Conservation (phyloP, 768 basidiomycete genomes). For the Punctularia strigosozonata region DNA sequence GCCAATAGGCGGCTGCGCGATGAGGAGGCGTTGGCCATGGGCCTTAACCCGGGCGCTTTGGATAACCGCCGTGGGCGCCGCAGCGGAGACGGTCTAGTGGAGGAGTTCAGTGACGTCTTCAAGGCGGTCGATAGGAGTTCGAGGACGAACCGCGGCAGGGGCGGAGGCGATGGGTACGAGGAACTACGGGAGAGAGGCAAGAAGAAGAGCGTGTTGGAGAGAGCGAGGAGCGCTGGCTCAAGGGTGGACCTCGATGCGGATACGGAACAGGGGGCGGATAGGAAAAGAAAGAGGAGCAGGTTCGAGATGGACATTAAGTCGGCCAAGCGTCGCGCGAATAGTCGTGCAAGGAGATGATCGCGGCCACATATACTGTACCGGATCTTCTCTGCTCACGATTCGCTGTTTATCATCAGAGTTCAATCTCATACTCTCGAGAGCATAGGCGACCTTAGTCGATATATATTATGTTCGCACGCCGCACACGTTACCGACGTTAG, state of each 20-base stretch:
- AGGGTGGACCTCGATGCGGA: slow-evolving; percentile 14
- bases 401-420: too few relatives aligned
- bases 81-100: slow-evolving; percentile 61
- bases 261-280: slow-evolving; percentile 19
- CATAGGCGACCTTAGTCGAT: too few relatives aligned
- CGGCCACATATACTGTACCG: too few relatives aligned
- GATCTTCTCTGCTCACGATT: too few relatives aligned
- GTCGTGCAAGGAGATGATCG: too few relatives aligned
- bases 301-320: slow-evolving; percentile 32
- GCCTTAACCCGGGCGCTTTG: slow-evolving; percentile 32
- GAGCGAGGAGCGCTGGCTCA: slow-evolving; percentile 24
- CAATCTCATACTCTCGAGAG: too few relatives aligned
- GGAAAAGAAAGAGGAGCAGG: slow-evolving; percentile 25
- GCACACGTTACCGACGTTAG: too few relatives aligned
- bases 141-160: slow-evolving; percentile 25
- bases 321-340: too few relatives aligned
- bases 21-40: slow-evolving; percentile 82
- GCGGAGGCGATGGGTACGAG: slow-evolving; percentile 67
- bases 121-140: slow-evolving; percentile 46
- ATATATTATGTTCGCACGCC: too few relatives aligned
- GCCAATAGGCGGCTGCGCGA: slow-evolving; percentile 58
- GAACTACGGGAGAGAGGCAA: slow-evolving; percentile 59
- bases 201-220: slow-evolving; percentile 46
- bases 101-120: slow-evolving; percentile 78
- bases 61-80: slow-evolving; percentile 41